A percentile compares a stretch with the other conserved stretches of the same genome.
Evolutionary conservation across 1,284 basidiomycete species (phyloP).

Genomic region (Apiotrichum brassicae): DNA sequence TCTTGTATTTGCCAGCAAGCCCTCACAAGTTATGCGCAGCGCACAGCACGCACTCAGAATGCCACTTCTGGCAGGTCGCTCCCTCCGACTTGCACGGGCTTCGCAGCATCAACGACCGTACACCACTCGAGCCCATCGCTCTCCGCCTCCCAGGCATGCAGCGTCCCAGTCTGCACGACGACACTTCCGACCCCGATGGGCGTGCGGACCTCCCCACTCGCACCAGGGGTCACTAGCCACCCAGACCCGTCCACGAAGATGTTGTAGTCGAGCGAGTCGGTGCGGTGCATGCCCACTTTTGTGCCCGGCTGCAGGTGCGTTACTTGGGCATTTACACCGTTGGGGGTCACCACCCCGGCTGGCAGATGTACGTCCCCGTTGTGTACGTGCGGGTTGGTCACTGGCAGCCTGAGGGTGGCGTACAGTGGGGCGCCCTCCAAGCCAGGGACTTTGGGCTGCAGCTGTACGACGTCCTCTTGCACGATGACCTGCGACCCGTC

Average conservation of each 20-base stretch:
- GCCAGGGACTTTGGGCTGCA: conserved; percentile 22
- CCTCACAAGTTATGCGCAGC: too few species aligned
- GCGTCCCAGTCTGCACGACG: conserved; percentile 43
- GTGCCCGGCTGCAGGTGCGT: conserved; percentile 36
- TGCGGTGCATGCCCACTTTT: conserved; percentile 36
- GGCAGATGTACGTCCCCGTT: conserved; percentile 16
- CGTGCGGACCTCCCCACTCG: conserved; percentile 24
- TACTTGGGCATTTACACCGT: conserved; percentile 38
- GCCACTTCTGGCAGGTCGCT: conserved; percentile 32
- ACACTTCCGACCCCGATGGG: conserved; percentile 36
- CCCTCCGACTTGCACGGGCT: conserved; percentile 31
- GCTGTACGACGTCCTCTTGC: conserved; percentile 21
- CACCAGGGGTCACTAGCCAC: conserved; percentile 30
- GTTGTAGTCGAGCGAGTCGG: conserved; percentile 41
- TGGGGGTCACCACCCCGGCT: conserved; percentile 27
- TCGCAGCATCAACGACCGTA: conserved; percentile 38
- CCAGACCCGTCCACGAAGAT: conserved; percentile 33
- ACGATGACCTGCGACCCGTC: conserved; percentile 25
- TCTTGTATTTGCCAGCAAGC: too few species aligned
- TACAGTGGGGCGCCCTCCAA: conserved; percentile 29
- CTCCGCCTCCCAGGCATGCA: conserved; percentile 44
- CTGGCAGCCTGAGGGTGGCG: conserved; percentile 27
- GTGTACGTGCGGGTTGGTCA: conserved; percentile 20
- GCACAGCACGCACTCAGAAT: conserved; percentile 21
- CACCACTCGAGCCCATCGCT: conserved; percentile 38